Percentiles rank a stretch among this genome's conserved stretches.
These are phyloP conservation scores for Glarea lozoyensis DNA, from an alignment of 495 filamentous ascomycete species.

Conservation along the genomic window DNA sequence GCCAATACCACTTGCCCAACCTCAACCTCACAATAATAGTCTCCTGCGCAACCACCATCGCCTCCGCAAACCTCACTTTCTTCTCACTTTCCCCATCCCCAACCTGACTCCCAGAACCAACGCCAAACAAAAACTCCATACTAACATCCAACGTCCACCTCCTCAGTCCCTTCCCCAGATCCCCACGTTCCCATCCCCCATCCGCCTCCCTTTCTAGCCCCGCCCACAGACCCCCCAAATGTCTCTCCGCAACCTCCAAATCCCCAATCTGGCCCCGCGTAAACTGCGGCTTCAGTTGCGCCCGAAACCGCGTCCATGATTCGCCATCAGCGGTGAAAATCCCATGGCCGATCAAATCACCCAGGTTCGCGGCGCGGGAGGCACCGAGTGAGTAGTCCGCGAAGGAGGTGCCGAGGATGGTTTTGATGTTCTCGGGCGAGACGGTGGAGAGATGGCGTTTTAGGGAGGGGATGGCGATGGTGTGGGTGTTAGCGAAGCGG, in stretches of 20 bases:
- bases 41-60: neutral
- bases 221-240: too few species aligned
- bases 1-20: neutral
- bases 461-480: too few species aligned
- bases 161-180: too few species aligned
- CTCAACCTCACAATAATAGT: neutral
- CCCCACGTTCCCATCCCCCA: too few species aligned
- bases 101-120: neutral
- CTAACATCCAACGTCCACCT: neutral
- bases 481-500: too few species aligned
- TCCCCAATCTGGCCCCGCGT: constrained; percentile 31
- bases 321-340: constrained; percentile 37
- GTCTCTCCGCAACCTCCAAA: too few species aligned
- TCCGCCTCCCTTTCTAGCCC: too few species aligned
- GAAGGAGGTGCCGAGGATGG: constrained; percentile 51
- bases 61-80: neutral
- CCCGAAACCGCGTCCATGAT: constrained; percentile 28
- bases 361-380: constrained; percentile 17
- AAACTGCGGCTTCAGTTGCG: constrained; percentile 31
- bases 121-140: neutral
- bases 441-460: constrained; percentile 1
- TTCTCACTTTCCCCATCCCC: neutral
- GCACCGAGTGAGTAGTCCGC: constrained; percentile 37
- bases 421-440: constrained; percentile 42
- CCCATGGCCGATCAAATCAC: constrained; percentile 30